Base-by-base conservation (phyloP, 495 filamentous ascomycete species). In the Penicillium lagena region DNA sequence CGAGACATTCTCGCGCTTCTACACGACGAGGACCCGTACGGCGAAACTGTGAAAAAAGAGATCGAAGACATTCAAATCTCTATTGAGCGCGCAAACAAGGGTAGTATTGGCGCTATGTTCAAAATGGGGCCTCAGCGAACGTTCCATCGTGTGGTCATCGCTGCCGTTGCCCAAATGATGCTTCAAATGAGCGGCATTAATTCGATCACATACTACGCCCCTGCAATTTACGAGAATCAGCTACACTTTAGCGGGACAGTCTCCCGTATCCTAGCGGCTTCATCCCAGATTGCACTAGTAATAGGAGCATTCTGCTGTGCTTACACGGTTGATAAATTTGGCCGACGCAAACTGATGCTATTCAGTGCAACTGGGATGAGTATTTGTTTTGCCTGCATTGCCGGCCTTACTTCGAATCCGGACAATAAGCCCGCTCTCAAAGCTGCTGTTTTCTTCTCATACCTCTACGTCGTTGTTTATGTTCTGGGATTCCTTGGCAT, bases 181-280 rank as follows among this genome's bases (percentile, higher is more conserved):
- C 49, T 73, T 49, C 73, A 79, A 56, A 60, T 79, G 38, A 74
- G 65, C 4, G 78, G 80, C 11, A 76, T 79, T 51, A 81, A 79
- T 46, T 63, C 78, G 12, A 78, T 83, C 30, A 75, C 75, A 8
- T 77, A 80, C 35, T 83, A 82, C 52, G 35, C 51, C 7, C 35
- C 53, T 2, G 56, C 49, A 2, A 64, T 67, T 35, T 61, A 58
- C 33, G 13, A 62, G 33, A 28, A 54, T 7, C 17, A 58, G 17
- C 47, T 66, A 7, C 44, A 51, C 35, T 46, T 66, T 11, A 39
- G 37, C 7, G 34, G 33, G 9, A 47, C 47, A 4, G 15, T 42
- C 11, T 41, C 57, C 1, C 45, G 55, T 9, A 54, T 63, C 37
- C 14, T 59, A 30, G 62, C 52, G 4, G 54, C 51, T 12, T 44